phyloP scores from a whole-genome alignment of 768 basidiomycete species.

The Cyathus striatus region DNA sequence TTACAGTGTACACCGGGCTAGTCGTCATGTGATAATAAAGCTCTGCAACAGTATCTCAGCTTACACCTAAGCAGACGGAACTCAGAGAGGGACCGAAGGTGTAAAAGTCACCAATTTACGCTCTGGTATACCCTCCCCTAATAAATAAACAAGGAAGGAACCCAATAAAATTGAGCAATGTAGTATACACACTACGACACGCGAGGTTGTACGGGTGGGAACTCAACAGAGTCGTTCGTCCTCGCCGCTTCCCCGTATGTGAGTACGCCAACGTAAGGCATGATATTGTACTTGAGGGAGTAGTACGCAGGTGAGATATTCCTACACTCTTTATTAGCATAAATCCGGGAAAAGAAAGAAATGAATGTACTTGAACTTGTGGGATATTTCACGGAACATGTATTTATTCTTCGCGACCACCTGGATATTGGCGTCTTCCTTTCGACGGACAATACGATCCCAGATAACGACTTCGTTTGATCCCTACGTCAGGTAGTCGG shows the following conservation, averaged over 20 bases:
- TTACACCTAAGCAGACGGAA: no score
- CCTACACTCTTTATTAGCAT: no score
- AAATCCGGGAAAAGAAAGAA: no score
- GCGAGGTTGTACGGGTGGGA: slow-evolving; percentile 34
- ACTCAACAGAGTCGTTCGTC: slow-evolving; percentile 30
- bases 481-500: slow-evolving; percentile 33
- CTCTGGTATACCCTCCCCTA: no score
- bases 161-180: no score
- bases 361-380: slow-evolving; percentile 67
- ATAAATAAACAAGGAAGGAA: no score
- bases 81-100: no score
- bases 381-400: slow-evolving; percentile 68
- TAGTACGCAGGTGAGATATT: slow-evolving; percentile 63
- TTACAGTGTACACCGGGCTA: no score
- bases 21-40: no score
- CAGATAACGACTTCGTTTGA: slow-evolving; percentile 82
- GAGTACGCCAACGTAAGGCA: slow-evolving; percentile 84
- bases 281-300: slow-evolving; percentile 79
- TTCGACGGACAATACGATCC: slow-evolving; percentile 86
- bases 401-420: slow-evolving; percentile 78
- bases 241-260: slow-evolving; percentile 69
- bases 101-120: no score
- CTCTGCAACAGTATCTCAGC: no score
- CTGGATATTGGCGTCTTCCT: slow-evolving; percentile 66
- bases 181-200: slow-evolving; percentile 32